A percentile compares a stretch with the other conserved stretches of the same genome.
phyloP scores from a whole-genome alignment of 2,329 filamentous ascomycete species.

The Rachicladosporium sp. region DNA sequence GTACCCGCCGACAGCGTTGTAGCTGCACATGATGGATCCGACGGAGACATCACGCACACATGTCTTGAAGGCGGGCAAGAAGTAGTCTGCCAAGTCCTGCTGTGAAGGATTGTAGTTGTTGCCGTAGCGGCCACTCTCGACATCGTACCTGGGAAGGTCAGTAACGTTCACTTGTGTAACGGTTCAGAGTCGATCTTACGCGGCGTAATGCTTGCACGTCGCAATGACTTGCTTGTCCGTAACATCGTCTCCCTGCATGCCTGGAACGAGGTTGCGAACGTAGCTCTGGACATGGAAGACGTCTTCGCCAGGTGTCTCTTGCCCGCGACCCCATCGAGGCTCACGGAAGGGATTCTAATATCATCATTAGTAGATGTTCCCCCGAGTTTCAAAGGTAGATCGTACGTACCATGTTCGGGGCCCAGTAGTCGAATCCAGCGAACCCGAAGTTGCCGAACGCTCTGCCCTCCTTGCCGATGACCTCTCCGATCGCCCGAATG shows the following conservation, averaged over 20 bases:
- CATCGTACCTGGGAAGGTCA: conserved; percentile 10
- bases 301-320: conserved; percentile 28
- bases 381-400: conserved; percentile 39
- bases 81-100: conserved; percentile 52
- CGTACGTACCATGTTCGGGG: conserved; percentile 47
- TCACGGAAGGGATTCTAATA: conserved; percentile 4
- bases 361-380: not conserved
- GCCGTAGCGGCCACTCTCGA: conserved; percentile 20
- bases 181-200: too few species aligned
- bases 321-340: conserved; percentile 14
- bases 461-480: conserved; percentile 46
- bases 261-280: conserved; percentile 16
- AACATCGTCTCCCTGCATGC: conserved; percentile 17
- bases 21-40: conserved; percentile 42
- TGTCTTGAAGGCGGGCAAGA: conserved; percentile 49
- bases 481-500: conserved; percentile 42
- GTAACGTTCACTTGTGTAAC: too few species aligned
- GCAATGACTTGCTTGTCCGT: conserved; percentile 25
- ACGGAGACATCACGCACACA: conserved; percentile 29
- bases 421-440: conserved; percentile 44
- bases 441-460: conserved; percentile 44
- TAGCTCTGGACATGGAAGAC: conserved; percentile 10
- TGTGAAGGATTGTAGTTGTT: conserved; percentile 44
- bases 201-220: conserved; percentile 17
- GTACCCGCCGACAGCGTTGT: conserved; percentile 48